phyloP scores from a whole-genome alignment of 2,329 filamentous ascomycete genomes.

The Iodosphaeria phyllophila region DNA sequence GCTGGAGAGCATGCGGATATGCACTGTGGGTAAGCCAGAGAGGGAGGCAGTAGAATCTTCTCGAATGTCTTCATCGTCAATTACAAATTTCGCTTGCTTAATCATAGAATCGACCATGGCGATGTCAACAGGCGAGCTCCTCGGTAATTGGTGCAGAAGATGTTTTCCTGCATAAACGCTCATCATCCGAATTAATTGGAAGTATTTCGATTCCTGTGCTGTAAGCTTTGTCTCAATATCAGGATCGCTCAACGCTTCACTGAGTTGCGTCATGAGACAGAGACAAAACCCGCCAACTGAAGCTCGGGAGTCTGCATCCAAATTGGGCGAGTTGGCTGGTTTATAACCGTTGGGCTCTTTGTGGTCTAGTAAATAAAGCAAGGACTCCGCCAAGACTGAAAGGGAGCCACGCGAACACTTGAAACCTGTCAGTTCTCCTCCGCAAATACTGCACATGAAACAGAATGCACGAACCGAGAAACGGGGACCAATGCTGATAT shows the following conservation, averaged over 20 bases:
- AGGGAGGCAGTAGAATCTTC: too few relatives aligned
- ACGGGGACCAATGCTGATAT: slow-evolving; percentile 29
- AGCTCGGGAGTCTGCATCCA: slow-evolving; percentile 20
- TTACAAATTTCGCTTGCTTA: too few relatives aligned
- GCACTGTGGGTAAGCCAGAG: too few relatives aligned
- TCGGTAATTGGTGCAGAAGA: too few relatives aligned
- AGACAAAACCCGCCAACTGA: slow-evolving; percentile 20
- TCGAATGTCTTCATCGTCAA: too few relatives aligned
- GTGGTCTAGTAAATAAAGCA: slow-evolving; percentile 28
- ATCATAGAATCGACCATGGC: too few relatives aligned
- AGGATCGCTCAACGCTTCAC: background rate
- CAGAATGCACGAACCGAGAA: slow-evolving; percentile 23
- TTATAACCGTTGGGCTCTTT: slow-evolving; percentile 32
- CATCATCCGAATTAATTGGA: background rate
- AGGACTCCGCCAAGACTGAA: slow-evolving; percentile 29
- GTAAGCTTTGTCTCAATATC: slow-evolving; percentile 1
- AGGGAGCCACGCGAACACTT: slow-evolving; percentile 30
- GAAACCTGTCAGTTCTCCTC: slow-evolving; percentile 19
- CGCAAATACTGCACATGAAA: background rate
- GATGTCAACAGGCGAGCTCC: too few relatives aligned
- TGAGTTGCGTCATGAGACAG: slow-evolving; percentile 5
- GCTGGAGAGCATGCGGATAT: slow-evolving; percentile 13
- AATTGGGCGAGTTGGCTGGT: slow-evolving; percentile 18
- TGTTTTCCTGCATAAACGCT: background rate
- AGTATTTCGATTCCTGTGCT: slow-evolving; percentile 1